phyloP scores from a whole-genome alignment of 768 basidiomycete genomes.

The Mycena latifolia region DNA sequence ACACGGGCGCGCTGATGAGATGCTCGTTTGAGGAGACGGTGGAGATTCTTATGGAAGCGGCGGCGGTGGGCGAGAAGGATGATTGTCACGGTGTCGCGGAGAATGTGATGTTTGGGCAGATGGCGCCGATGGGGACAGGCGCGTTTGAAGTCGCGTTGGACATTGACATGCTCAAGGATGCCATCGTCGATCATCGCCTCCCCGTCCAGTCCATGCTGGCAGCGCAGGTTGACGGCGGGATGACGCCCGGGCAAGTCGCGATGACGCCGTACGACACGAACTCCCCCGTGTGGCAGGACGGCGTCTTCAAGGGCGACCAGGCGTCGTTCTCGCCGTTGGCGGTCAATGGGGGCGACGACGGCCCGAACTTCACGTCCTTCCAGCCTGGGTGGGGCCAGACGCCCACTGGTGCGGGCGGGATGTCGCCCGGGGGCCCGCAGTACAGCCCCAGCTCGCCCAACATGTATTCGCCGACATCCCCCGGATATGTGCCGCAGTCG shows the following conservation, averaged over 20 bases:
- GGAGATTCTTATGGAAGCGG: conserved; percentile 98
- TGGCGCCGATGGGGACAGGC: conserved; percentile 99
- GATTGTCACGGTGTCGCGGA: conserved; percentile 99
- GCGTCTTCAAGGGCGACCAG: conserved; percentile 82
- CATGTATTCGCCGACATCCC: conserved; percentile 90
- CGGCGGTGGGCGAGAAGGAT: conserved; percentile 97
- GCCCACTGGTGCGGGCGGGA: conserved; percentile 84
- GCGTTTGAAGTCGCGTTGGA: conserved; percentile 96
- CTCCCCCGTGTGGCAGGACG: conserved; percentile 87
- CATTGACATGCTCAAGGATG: conserved; percentile 98
- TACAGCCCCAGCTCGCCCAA: conserved; percentile 96
- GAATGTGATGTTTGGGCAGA: conserved; percentile 98
- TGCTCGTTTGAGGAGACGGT: conserved; percentile 99
- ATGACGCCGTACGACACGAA: conserved; percentile 98
- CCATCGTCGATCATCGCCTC: conserved; percentile 95
- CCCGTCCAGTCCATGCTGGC: conserved; percentile 87
- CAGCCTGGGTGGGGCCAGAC: conserved; percentile 86
- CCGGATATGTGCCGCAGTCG: conserved; percentile 85
- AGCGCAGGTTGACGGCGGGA: conserved; percentile 85
- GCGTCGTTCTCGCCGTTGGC: conserved; percentile 97
- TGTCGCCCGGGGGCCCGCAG: conserved; percentile 89
- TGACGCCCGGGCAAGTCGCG: conserved; percentile 91
- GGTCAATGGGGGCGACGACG: conserved; percentile 87
- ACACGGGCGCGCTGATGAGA: conserved; percentile 98
- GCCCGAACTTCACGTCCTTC: conserved; percentile 75